Conservation (phyloP, 495 filamentous ascomycete species). For the Penicillium taxi region DNA sequence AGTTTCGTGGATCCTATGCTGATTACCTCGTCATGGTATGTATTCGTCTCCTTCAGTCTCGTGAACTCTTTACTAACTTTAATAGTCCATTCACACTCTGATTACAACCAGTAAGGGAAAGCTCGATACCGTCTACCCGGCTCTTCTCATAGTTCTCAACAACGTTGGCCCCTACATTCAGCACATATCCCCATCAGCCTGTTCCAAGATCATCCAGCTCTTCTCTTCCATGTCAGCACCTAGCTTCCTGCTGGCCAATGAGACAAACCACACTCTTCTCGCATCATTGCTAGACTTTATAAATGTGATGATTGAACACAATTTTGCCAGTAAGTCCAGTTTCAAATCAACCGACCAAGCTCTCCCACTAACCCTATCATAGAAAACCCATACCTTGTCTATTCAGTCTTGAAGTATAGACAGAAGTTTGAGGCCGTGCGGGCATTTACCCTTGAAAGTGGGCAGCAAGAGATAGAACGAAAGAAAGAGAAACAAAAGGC, state of each 20-base stretch:
- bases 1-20: slow-evolving; percentile 85
- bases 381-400: slow-evolving; percentile 82
- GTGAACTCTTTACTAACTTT: slow-evolving; percentile 22
- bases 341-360: not conserved
- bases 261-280: slow-evolving; percentile 79
- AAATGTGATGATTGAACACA: slow-evolving; percentile 87
- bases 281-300: slow-evolving; percentile 81
- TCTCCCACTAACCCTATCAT: slow-evolving; percentile 2
- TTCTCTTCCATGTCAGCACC: slow-evolving; percentile 94
- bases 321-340: slow-evolving; percentile 62
- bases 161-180: slow-evolving; percentile 84
- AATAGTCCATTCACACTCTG: slow-evolving; percentile 80
- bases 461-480: slow-evolving; percentile 85
- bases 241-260: slow-evolving; percentile 89
- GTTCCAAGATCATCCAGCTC: slow-evolving; percentile 77
- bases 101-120: slow-evolving; percentile 90
- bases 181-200: slow-evolving; percentile 62
- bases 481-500: slow-evolving; percentile 70
- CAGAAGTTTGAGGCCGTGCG: slow-evolving; percentile 84
- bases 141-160: slow-evolving; percentile 84
- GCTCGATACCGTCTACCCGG: slow-evolving; percentile 86
- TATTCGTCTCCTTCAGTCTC: not conserved
- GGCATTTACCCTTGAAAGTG: slow-evolving; percentile 90
- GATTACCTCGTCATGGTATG: slow-evolving; percentile 82
- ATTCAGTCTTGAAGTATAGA: slow-evolving; percentile 66